phyloP scores from a whole-genome alignment of 352 stramenopile genomes.

The Thalassiosira sp. region DNA sequence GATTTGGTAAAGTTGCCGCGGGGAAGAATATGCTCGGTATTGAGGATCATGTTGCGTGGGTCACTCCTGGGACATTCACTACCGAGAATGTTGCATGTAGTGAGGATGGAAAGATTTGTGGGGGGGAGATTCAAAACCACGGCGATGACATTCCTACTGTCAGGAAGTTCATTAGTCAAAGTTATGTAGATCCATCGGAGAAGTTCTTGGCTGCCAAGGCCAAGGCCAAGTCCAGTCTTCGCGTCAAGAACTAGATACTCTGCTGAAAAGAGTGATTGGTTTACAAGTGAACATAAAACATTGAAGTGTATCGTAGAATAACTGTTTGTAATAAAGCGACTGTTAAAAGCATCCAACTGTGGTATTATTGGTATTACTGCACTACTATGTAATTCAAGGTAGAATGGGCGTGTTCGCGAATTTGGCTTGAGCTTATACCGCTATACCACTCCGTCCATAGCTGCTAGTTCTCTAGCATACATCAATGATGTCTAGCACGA shows the following conservation, averaged over 20 bases:
- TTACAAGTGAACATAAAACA: too few species aligned
- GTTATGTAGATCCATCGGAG: neutral
- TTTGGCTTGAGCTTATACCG: too few species aligned
- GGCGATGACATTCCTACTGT: neutral
- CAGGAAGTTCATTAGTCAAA: conserved; percentile 13
- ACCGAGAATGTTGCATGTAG: conserved; percentile 59
- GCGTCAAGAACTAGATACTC: conserved; percentile 2
- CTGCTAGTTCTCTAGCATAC: too few species aligned
- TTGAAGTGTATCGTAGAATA: too few species aligned
- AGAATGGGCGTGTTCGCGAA: too few species aligned
- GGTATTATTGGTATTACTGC: too few species aligned
- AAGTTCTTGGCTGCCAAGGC: neutral
- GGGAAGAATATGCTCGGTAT: conserved; percentile 78
- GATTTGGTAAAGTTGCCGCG: conserved; percentile 90
- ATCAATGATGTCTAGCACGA: too few species aligned
- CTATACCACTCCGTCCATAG: too few species aligned
- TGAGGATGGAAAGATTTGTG: conserved; percentile 48
- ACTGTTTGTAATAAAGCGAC: too few species aligned
- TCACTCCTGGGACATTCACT: conserved; percentile 62
- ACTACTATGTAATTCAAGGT: too few species aligned
- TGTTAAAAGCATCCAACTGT: too few species aligned
- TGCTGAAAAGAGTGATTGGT: too few species aligned
- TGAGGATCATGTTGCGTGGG: conserved; percentile 72
- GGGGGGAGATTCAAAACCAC: conserved; percentile 38
- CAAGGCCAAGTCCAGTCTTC: conserved; percentile 2